Conservation (phyloP, 148 eudicot species). For the Oxyria digyna region DNA sequence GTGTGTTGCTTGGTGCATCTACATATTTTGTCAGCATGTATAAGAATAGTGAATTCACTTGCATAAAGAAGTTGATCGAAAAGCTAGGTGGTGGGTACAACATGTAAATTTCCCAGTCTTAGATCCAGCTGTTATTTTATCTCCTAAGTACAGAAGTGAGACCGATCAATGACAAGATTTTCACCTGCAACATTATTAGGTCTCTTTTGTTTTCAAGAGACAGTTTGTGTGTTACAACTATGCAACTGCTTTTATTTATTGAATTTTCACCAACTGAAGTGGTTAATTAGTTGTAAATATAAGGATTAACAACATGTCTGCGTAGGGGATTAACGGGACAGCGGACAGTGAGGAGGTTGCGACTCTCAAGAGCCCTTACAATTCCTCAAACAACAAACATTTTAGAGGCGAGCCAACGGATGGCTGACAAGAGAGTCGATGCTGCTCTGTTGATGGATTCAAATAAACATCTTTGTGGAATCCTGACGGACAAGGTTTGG, state of each 20-base stretch:
- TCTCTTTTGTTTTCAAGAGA: not conserved
- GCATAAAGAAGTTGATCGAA: not conserved
- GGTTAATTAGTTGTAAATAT: not conserved
- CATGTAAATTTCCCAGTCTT: not conserved
- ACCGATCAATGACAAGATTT: not conserved
- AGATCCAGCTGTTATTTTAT: not conserved
- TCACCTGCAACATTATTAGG: not conserved
- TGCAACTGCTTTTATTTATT: not conserved
- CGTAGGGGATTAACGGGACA: constrained; percentile 79
- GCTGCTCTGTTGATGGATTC: constrained; percentile 90
- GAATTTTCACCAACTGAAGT: not conserved
- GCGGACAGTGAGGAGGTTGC: constrained; percentile 78
- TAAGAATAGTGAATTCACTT: not conserved
- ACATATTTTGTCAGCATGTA: not conserved
- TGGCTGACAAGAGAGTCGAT: constrained; percentile 93
- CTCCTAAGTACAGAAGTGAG: not conserved
- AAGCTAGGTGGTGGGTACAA: not conserved
- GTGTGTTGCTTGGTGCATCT: not conserved
- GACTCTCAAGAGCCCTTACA: constrained; percentile 87
- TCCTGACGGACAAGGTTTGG: constrained; percentile 84
- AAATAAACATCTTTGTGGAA: constrained; percentile 85
- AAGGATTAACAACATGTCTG: not conserved
- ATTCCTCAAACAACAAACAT: constrained; percentile 81
- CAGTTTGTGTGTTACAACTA: not conserved
- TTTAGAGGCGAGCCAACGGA: constrained; percentile 77